These are phyloP conservation scores for Boletus smithii DNA, from an alignment of 1,284 basidiomycete species.

Conservation along the genomic window DNA sequence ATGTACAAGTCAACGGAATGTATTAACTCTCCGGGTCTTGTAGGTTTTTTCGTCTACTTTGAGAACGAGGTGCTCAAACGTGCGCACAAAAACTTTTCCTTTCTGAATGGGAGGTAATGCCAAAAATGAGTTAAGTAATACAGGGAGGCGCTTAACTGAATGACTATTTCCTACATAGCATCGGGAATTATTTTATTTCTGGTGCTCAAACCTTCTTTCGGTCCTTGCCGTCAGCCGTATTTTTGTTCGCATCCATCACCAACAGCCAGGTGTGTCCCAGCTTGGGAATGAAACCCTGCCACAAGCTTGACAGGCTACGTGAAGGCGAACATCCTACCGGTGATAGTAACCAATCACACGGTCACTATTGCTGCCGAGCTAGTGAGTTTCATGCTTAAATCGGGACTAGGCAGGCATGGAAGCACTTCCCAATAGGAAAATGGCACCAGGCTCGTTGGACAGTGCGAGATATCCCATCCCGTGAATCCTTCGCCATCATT, in stretches of 20 bases:
- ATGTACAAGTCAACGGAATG: not conserved
- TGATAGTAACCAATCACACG: slow-evolving; percentile 92
- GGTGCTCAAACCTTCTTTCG: slow-evolving; percentile 85
- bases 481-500: slow-evolving; percentile 41
- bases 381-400: slow-evolving; percentile 42
- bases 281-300: slow-evolving; percentile 13
- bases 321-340: slow-evolving; percentile 80
- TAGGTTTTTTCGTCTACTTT: slow-evolving; percentile 88
- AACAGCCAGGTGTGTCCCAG: slow-evolving; percentile 52
- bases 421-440: slow-evolving; percentile 54
- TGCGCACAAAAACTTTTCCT: slow-evolving; percentile 91
- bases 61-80: slow-evolving; percentile 83
- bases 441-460: slow-evolving; percentile 80
- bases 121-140: slow-evolving; percentile 2
- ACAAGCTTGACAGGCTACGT: slow-evolving; percentile 18
- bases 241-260: slow-evolving; percentile 91
- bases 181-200: slow-evolving; percentile 88
- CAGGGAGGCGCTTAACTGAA: slow-evolving; percentile 10
- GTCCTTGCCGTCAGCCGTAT: slow-evolving; percentile 91
- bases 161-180: slow-evolving; percentile 39
- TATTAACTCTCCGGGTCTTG: not conserved
- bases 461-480: slow-evolving; percentile 97
- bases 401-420: slow-evolving; percentile 6
- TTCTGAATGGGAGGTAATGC: slow-evolving; percentile 74
- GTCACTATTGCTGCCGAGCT: slow-evolving; percentile 97